Percentiles rank a stretch among this genome's conserved stretches.
Evolutionary conservation across 1,284 basidiomycete genomes (phyloP).

Genomic region (Boletellus sp.): DNA sequence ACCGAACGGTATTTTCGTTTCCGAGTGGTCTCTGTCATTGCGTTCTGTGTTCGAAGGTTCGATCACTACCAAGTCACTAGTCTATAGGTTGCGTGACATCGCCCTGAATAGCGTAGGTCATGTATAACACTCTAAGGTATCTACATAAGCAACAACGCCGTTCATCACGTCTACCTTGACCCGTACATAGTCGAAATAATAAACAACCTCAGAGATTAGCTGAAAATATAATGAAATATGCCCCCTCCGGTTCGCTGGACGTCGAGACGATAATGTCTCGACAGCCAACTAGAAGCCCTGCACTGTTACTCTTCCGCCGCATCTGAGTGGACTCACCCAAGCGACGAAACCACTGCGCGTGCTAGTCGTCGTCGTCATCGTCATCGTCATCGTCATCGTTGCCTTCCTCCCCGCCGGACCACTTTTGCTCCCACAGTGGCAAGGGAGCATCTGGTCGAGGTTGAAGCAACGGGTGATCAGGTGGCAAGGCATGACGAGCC

Average conservation of each 20-base stretch:
- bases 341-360: background rate
- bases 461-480: conserved; percentile 51
- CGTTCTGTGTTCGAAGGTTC: background rate
- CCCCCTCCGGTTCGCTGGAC: conserved; percentile 3
- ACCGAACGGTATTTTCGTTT: conserved; percentile 35
- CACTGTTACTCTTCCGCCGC: background rate
- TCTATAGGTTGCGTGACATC: too few relatives aligned
- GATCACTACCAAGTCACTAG: background rate
- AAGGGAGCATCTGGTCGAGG: conserved; percentile 29
- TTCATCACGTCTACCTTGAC: background rate
- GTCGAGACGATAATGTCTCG: background rate
- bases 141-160: conserved; percentile 8
- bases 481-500: conserved; percentile 54
- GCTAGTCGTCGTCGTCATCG: conserved; percentile 33
- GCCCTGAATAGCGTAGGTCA: background rate
- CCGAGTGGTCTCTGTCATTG: conserved; percentile 20
- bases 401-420: conserved; percentile 64
- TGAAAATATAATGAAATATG: conserved; percentile 25
- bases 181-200: conserved; percentile 1
- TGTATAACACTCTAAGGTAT: conserved; percentile 19
- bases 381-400: conserved; percentile 49
- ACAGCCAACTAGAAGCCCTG: background rate
- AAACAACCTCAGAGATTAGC: conserved; percentile 19
- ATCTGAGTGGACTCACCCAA: background rate
- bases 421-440: conserved; percentile 72